Evolutionary conservation across 2,329 filamentous ascomycete species (phyloP).

Genomic region (Orbilia oligospora): DNA sequence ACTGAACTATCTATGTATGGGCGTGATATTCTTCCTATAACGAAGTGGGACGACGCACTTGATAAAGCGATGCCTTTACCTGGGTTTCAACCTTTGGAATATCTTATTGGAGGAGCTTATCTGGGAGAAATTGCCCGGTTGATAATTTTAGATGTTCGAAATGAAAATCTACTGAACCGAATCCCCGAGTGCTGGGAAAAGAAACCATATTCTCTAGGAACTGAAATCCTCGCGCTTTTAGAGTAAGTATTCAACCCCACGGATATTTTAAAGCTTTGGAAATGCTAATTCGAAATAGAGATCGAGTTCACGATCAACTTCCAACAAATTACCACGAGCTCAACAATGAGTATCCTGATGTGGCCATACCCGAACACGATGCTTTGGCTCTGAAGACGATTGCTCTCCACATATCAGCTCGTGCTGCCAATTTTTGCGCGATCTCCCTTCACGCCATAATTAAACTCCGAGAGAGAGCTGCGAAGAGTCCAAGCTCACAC

Average conservation of each 20-base stretch:
- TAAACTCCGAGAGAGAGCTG: constrained; percentile 36
- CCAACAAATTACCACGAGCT: constrained; percentile 31
- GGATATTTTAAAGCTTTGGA: not conserved
- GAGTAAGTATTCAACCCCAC: constrained; percentile 33
- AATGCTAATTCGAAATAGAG: not conserved
- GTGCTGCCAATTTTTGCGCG: constrained; percentile 53
- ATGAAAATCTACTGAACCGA: not conserved
- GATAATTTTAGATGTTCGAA: constrained; percentile 22
- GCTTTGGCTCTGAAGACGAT: constrained; percentile 32
- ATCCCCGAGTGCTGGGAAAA: constrained; percentile 30
- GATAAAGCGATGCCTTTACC: constrained; percentile 72
- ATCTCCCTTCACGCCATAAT: constrained; percentile 56
- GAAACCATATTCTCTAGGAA: constrained; percentile 33
- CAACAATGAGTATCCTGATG: constrained; percentile 25
- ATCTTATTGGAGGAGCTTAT: constrained; percentile 77
- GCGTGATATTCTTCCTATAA: constrained; percentile 73
- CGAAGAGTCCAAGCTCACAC: constrained; percentile 16
- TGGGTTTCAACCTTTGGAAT: constrained; percentile 75
- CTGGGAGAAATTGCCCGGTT: constrained; percentile 75
- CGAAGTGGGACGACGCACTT: constrained; percentile 74
- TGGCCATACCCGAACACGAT: constrained; percentile 21
- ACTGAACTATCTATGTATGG: constrained; percentile 79
- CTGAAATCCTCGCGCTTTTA: constrained; percentile 48
- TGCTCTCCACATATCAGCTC: constrained; percentile 49
- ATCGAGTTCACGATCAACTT: constrained; percentile 13